These are phyloP conservation scores for Ophiosphaerella narmari DNA, from an alignment of 2,329 filamentous ascomycete species.

Conservation along the genomic window DNA sequence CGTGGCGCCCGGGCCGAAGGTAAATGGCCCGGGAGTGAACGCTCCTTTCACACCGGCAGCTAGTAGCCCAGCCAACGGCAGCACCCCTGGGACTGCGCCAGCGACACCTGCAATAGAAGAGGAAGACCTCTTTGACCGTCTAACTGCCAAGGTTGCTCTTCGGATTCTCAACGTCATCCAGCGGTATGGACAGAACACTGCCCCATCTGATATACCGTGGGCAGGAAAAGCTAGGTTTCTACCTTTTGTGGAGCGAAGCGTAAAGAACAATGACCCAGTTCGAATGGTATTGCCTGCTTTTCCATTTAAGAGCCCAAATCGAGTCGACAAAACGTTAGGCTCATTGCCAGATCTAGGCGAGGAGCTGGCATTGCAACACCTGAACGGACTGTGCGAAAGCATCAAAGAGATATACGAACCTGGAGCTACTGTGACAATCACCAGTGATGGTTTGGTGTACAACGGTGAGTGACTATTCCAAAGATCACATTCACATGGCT, in stretches of 20 bases:
- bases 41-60: background rate
- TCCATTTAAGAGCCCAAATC: constrained; percentile 67
- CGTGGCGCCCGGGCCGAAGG: background rate
- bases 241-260: background rate
- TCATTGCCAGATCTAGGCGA: constrained; percentile 51
- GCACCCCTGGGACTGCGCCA: background rate
- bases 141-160: background rate
- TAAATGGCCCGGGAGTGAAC: background rate
- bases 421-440: constrained; percentile 47
- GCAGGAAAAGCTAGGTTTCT: background rate
- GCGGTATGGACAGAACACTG: background rate
- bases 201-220: background rate
- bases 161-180: background rate
- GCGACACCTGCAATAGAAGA: background rate
- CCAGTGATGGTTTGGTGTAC: constrained; percentile 50
- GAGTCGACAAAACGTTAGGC: constrained; percentile 59
- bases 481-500: background rate
- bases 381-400: constrained; percentile 48
- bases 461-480: constrained; percentile 28
- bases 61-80: background rate
- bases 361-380: constrained; percentile 47
- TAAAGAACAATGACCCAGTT: constrained; percentile 17
- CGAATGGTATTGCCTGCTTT: constrained; percentile 57
- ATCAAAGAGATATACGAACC: constrained; percentile 47
- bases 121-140: background rate